Conservation (phyloP, 768 basidiomycete genomes). For the Chiua virens region DNA sequence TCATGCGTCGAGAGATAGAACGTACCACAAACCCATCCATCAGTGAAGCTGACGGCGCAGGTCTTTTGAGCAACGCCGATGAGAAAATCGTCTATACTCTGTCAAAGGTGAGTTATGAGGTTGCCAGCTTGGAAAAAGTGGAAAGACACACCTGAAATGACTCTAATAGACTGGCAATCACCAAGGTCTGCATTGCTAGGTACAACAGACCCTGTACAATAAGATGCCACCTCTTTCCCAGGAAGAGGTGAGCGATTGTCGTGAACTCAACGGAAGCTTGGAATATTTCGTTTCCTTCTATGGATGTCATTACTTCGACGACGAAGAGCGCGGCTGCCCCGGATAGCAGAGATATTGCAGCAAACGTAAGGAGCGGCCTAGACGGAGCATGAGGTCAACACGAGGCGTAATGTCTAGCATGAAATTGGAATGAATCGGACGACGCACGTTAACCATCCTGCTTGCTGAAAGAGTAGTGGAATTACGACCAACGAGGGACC, state of each 20-base stretch:
- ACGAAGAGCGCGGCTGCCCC: conserved; percentile 20
- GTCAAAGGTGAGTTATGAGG: background rate
- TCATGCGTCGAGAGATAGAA: background rate
- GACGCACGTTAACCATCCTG: conserved; percentile 27
- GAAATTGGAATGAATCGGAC: background rate
- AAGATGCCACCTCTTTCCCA: conserved; percentile 25
- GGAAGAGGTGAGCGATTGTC: conserved; percentile 25
- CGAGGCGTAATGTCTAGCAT: background rate
- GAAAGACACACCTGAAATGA: conserved; percentile 21
- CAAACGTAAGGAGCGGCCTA: conserved; percentile 19
- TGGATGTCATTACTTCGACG: conserved; percentile 25
- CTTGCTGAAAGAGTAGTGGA: conserved; percentile 24
- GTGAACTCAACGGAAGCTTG: conserved; percentile 27
- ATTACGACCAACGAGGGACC: conserved; percentile 24
- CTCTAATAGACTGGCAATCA: conserved; percentile 23
- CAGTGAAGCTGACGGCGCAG: conserved; percentile 22
- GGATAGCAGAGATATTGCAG: conserved; percentile 17
- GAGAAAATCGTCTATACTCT: conserved; percentile 27
- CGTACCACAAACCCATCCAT: conserved; percentile 24
- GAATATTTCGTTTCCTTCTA: conserved; percentile 24
- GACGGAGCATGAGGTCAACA: background rate
- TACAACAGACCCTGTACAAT: conserved; percentile 19
- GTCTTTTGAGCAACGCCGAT: conserved; percentile 25
- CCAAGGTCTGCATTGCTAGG: conserved; percentile 22
- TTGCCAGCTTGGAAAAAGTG: no score